Evolutionary conservation across 345 rosid species (phyloP).

Genomic region (Physaria fendleri): DNA sequence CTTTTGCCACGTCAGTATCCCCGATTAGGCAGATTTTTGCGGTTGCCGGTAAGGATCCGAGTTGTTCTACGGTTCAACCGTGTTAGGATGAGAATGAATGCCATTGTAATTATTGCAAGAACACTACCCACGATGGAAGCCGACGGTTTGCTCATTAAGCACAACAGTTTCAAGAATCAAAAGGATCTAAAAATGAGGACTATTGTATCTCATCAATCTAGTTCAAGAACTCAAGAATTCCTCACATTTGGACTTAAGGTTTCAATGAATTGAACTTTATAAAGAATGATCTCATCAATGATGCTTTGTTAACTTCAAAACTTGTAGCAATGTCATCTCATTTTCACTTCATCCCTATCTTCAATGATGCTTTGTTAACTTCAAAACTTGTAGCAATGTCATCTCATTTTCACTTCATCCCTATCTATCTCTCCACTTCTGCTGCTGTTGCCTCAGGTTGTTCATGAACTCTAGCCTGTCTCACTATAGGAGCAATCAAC

Average conservation of each 20-base stretch:
- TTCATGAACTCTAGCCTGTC: conserved; percentile 42
- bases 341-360: conserved; percentile 6
- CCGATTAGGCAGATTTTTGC: too few species aligned
- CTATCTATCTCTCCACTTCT: conserved; percentile 22
- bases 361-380: not conserved
- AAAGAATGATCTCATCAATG: too few species aligned
- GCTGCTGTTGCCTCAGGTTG: conserved; percentile 35
- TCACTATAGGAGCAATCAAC: conserved; percentile 57
- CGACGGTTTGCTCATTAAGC: too few species aligned
- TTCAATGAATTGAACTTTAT: too few species aligned
- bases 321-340: conserved; percentile 4
- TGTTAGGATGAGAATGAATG: too few species aligned
- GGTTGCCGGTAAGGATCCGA: too few species aligned
- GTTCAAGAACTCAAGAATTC: not conserved
- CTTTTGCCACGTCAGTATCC: too few species aligned
- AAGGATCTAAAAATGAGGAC: not conserved
- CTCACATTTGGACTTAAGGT: too few species aligned
- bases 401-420: conserved; percentile 14
- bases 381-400: not conserved
- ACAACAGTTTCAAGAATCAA: not conserved
- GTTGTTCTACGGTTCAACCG: too few species aligned
- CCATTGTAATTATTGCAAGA: too few species aligned
- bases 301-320: not conserved
- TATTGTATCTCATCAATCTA: not conserved
- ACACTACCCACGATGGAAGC: too few species aligned